Evolutionary conservation across 1,284 basidiomycete species (phyloP), one percentile per base, ranked within the genome.

Genomic region (Malassezia dermatis): DNA sequence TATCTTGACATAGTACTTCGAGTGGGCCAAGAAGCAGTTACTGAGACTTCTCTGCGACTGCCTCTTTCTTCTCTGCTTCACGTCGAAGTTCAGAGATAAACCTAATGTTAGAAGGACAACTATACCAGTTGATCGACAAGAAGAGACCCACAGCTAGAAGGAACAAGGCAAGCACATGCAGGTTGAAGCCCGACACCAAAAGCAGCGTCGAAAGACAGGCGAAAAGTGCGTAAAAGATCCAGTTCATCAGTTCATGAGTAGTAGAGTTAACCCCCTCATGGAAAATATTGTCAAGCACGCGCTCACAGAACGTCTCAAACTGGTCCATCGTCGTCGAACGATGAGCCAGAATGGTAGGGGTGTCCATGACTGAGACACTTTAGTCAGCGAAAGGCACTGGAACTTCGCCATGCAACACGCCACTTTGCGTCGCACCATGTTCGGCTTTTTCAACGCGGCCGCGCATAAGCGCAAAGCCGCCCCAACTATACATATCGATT

Each of bases 151-250:
- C 15, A 12, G 69, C 64, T 15, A 77, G 53, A 2, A 58, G 51
- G 7, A 76, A 54, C 0, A 77, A 59, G 1, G 67, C 69, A 15
- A 75, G 46, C 13, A 77, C 75, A 48, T 77, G 76, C 10, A 62
- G 35, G 48, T 75, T 77, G 24, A 67, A 71, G 1, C 64, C 52
- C 0, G 76, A 74, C 12, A 72, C 54, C 31, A 71, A 49, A 13
- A 72, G 45, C 32, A 77, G 63, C 8, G 56, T 63, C 37, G 58
- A 42, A 13, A 77, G 63, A 13, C 70, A 71, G 17, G 66, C 40
- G 26, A 77, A 74, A 17, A 77, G 69, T 6, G 64, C 75, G 58
- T 73, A 71, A 65, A 77, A 77, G 28, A 71, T 69, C 32, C 60
- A 60, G 53, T 72, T 70, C 76, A 77, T 77, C 41, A 67, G 52